Evolutionary conservation across 1,284 basidiomycete genomes (phyloP).

Genomic region (Rhodotorula sp.): DNA sequence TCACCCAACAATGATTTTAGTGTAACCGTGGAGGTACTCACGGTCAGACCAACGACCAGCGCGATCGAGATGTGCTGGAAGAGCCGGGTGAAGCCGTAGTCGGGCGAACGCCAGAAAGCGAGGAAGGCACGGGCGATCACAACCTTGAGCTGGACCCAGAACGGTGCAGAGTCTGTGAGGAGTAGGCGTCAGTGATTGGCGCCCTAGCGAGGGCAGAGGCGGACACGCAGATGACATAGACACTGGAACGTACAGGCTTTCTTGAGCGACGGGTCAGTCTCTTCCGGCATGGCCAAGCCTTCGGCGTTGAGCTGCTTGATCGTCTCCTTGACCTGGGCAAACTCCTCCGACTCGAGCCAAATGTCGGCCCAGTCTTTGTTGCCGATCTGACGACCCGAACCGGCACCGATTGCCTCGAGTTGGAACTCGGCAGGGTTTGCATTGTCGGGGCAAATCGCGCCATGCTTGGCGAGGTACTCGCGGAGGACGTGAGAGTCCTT

Average conservation of each 20-base stretch:
- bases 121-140: conserved; percentile 72
- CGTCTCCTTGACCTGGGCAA: conserved; percentile 49
- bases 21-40: conserved; percentile 47
- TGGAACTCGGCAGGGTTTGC: conserved; percentile 41
- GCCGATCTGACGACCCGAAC: conserved; percentile 47
- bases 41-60: conserved; percentile 72
- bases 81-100: conserved; percentile 57
- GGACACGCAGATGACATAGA: too few species aligned
- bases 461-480: conserved; percentile 54
- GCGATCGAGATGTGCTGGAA: conserved; percentile 59
- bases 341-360: conserved; percentile 49
- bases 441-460: conserved; percentile 32
- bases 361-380: conserved; percentile 50
- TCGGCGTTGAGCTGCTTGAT: conserved; percentile 54
- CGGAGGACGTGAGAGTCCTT: conserved; percentile 56
- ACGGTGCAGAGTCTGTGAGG: conserved; percentile 60
- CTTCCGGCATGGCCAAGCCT: conserved; percentile 50
- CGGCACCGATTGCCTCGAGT: conserved; percentile 51
- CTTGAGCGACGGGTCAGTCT: conserved; percentile 44
- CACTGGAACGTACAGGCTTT: conserved; percentile 27
- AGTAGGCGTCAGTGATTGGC: neutral
- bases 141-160: conserved; percentile 72
- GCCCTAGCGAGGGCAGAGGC: conserved; percentile 5
- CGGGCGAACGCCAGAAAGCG: conserved; percentile 77
- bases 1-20: conserved; percentile 48